Conservation (phyloP, 225 moss, liverwort and hornwort species). For the Marchantia paleacea region DNA sequence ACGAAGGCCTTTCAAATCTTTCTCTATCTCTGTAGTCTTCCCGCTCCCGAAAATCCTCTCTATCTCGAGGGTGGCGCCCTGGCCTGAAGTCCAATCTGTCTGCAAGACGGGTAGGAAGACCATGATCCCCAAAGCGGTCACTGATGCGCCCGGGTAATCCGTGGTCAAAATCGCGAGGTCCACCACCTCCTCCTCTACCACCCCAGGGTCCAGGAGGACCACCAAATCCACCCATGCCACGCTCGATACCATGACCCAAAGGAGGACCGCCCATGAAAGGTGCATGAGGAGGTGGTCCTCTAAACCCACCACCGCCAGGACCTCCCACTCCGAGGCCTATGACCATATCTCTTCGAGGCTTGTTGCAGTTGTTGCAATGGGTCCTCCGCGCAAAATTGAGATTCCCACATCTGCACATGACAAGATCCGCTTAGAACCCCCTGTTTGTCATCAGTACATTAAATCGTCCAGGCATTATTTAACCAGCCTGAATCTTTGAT, state of each 20-base stretch:
- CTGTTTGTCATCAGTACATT: too few relatives aligned
- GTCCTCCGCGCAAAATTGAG: conserved; percentile 94
- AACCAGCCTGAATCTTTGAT: too few relatives aligned
- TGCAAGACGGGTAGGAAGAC: conserved; percentile 41
- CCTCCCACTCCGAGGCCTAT: conserved; percentile 67
- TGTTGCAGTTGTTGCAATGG: conserved; percentile 99
- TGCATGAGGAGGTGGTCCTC: conserved; percentile 77
- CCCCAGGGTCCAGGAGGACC: conserved; percentile 83
- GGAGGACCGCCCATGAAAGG: conserved; percentile 84
- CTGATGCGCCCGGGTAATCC: conserved; percentile 63
- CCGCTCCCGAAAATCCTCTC: conserved; percentile 73
- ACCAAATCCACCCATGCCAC: conserved; percentile 77
- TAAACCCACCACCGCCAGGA: conserved; percentile 60
- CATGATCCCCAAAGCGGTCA: conserved; percentile 58
- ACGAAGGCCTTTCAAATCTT: conserved; percentile 72
- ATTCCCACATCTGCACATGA: conserved; percentile 73
- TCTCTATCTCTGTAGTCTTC: conserved; percentile 87
- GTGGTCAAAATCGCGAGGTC: conserved; percentile 78
- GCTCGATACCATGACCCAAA: conserved; percentile 62
- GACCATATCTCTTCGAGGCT: conserved; percentile 82
- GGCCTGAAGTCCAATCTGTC: conserved; percentile 77
- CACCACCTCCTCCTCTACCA: conserved; percentile 52
- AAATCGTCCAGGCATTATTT: too few relatives aligned
- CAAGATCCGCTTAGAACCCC: too few relatives aligned
- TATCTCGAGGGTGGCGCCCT: conserved; percentile 75